phyloP scores from a whole-genome alignment of 768 basidiomycete species.

The Neoboletus magnificus region DNA sequence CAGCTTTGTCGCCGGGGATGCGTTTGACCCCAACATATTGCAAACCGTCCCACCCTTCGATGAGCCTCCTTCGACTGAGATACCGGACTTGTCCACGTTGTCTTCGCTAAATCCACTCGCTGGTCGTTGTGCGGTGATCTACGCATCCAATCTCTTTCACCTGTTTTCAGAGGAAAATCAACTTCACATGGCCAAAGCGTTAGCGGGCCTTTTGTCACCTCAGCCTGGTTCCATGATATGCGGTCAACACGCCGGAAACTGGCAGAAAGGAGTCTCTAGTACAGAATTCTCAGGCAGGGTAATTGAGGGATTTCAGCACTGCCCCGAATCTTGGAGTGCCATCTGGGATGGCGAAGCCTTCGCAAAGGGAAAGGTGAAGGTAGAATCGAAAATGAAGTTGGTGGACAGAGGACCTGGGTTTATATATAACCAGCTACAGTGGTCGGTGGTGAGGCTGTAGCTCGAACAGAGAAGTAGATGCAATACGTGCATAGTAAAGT shows the following conservation, averaged over 20 bases:
- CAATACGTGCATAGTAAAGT: no score
- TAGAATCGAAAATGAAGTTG: not conserved
- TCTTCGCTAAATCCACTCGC: no score
- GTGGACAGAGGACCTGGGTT: not conserved
- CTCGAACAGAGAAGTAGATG: not conserved
- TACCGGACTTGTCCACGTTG: constrained; percentile 25
- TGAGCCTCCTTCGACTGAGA: constrained; percentile 17
- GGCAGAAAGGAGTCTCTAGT: not conserved
- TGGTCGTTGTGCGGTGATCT: no score
- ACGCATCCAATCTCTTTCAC: no score
- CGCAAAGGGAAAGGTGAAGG: constrained; percentile 12
- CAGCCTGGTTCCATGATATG: constrained; percentile 32
- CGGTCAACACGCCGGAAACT: constrained; percentile 23
- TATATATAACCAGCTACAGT: constrained; percentile 12
- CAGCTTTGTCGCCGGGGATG: constrained; percentile 48
- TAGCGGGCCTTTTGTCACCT: constrained; percentile 30
- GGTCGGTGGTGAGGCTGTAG: constrained; percentile 27
- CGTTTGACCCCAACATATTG: constrained; percentile 29
- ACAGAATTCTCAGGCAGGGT: not conserved
- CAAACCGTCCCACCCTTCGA: constrained; percentile 30
- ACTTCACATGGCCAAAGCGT: constrained; percentile 20
- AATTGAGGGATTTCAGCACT: constrained; percentile 28
- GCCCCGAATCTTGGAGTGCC: constrained; percentile 33
- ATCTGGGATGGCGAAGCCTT: constrained; percentile 39
- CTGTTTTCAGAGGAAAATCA: constrained; percentile 15